Evolutionary conservation across 768 basidiomycete genomes (phyloP).

Genomic region (Brasilioporus rufonigricans): DNA sequence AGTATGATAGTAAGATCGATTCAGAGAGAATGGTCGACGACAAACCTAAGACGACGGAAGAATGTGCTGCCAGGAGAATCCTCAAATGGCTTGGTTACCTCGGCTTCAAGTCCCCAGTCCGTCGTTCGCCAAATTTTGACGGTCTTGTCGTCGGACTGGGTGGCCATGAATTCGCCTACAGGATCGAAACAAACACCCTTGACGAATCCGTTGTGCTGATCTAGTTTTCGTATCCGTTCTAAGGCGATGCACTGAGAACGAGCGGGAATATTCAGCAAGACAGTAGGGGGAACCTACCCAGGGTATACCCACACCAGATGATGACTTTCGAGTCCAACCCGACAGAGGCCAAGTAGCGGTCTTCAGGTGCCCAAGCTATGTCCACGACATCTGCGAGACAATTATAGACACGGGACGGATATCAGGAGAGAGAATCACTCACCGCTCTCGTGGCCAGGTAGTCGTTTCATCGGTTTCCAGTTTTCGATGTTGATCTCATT

Average conservation of each 20-base stretch:
- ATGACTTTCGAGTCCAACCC: constrained; percentile 89
- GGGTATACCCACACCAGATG: constrained; percentile 91
- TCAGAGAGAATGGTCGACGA: not conserved
- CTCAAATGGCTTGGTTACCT: constrained; percentile 87
- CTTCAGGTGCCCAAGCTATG: constrained; percentile 92
- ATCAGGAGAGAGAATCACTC: constrained; percentile 20
- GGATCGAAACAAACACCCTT: constrained; percentile 99
- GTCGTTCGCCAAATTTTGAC: constrained; percentile 97
- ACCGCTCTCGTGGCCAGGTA: constrained; percentile 97
- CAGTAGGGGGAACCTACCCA: constrained; percentile 52
- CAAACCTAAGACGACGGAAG: constrained; percentile 83
- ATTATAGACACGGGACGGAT: constrained; percentile 3
- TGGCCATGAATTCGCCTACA: constrained; percentile 96
- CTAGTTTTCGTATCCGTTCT: constrained; percentile 85
- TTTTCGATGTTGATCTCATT: constrained; percentile 96
- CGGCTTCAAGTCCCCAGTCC: constrained; percentile 85
- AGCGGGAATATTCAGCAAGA: not conserved
- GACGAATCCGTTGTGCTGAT: constrained; percentile 92
- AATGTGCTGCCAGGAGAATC: constrained; percentile 94
- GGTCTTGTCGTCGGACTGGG: constrained; percentile 93
- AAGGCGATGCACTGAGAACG: not conserved
- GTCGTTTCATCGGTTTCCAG: constrained; percentile 90
- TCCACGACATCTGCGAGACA: constrained; percentile 78
- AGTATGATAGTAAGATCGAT: not conserved
- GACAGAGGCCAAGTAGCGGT: constrained; percentile 89